These are phyloP conservation scores for Zoysia japonica DNA, from an alignment of 176 grass and related monocot genomes.

Conservation along the genomic window DNA sequence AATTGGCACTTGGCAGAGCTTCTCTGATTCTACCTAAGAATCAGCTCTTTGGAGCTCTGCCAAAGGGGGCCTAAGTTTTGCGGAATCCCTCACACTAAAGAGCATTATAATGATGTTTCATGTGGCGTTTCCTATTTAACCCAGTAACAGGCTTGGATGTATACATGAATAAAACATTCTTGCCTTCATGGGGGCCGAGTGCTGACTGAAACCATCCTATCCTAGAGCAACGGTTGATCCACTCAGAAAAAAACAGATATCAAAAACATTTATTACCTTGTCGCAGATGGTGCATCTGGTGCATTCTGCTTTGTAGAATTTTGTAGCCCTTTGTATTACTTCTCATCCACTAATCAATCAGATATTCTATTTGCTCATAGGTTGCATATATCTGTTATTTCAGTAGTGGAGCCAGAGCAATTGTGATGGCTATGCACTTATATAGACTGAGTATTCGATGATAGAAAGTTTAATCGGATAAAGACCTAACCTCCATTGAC, in stretches of 20 bases:
- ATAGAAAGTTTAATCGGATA: too few relatives aligned
- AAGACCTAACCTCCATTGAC: too few relatives aligned
- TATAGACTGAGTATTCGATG: too few relatives aligned
- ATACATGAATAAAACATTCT: neutral
- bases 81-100: neutral
- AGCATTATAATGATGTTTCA: conserved; percentile 1
- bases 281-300: neutral
- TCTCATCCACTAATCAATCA: conserved; percentile 3
- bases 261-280: neutral
- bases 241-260: neutral
- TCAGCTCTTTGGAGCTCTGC: too few relatives aligned
- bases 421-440: too few relatives aligned
- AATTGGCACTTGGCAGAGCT: too few relatives aligned
- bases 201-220: neutral
- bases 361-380: neutral
- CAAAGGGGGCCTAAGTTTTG: too few relatives aligned
- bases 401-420: too few relatives aligned
- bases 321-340: neutral
- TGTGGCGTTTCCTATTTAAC: neutral
- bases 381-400: neutral
- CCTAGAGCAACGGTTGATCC: neutral
- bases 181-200: neutral
- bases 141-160: neutral
- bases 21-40: too few relatives aligned
- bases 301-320: neutral